Conservation (phyloP, 106 monocot genomes). For the Amphibolis antarctica region DNA sequence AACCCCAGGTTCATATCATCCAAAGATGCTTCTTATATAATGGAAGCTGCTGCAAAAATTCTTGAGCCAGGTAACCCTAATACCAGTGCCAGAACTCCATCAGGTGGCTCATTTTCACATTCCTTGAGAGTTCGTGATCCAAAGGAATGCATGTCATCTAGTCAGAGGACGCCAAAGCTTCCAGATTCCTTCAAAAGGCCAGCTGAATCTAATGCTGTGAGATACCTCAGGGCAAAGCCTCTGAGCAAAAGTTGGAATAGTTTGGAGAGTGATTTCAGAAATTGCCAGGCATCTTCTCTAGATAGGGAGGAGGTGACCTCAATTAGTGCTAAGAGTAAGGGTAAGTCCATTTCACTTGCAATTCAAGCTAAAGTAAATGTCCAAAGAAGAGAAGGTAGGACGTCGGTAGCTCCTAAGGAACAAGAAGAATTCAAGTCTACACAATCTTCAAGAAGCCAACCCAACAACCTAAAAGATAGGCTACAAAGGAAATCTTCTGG, state of each 20-base stretch:
- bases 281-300: slow-evolving; percentile 22
- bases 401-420: slow-evolving; percentile 20
- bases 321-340: slow-evolving; percentile 23
- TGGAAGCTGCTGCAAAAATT: slow-evolving; percentile 77
- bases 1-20: slow-evolving; percentile 34
- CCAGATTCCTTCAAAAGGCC: slow-evolving; percentile 22
- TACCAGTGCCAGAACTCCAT: slow-evolving; percentile 23
- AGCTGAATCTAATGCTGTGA: slow-evolving; percentile 22
- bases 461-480: slow-evolving; percentile 25
- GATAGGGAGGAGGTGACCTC: slow-evolving; percentile 24
- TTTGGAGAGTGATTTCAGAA: slow-evolving; percentile 31
- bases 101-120: slow-evolving; percentile 14
- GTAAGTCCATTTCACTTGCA: slow-evolving; percentile 61
- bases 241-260: slow-evolving; percentile 40
- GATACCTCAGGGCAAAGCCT: slow-evolving; percentile 25
- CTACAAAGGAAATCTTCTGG: slow-evolving; percentile 26
- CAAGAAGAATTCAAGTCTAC: slow-evolving; percentile 23
- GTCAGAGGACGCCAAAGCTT: slow-evolving; percentile 27
- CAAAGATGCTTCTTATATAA: slow-evolving; percentile 63
- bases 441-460: slow-evolving; percentile 27
- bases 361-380: slow-evolving; percentile 86
- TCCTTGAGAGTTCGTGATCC: slow-evolving; percentile 30
- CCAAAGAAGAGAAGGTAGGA: slow-evolving; percentile 53
- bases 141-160: slow-evolving; percentile 21
- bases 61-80: slow-evolving; percentile 36